Percentiles rank a stretch among this genome's conserved stretches.
These are phyloP conservation scores for Isabelozyma heimii DNA, from an alignment of 805 yeast genomes.

Conservation along the genomic window DNA sequence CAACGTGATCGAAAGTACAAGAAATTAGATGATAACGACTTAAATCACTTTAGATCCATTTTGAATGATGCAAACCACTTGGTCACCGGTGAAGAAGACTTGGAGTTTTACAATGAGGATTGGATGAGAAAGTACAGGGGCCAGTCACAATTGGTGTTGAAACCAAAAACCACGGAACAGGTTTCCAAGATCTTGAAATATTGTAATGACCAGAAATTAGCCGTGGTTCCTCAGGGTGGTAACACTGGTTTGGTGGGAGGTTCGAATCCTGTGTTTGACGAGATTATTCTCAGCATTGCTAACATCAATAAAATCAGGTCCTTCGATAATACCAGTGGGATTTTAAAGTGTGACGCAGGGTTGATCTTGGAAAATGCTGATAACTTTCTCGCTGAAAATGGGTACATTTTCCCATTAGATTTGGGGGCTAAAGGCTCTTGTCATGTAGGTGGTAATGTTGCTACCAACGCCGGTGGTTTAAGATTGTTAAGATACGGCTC, in stretches of 20 bases:
- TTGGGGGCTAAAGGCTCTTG: constrained; percentile 97
- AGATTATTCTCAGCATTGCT: constrained; percentile 69
- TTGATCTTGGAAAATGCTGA: constrained; percentile 85
- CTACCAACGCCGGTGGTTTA: constrained; percentile 95
- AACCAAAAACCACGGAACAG: constrained; percentile 79
- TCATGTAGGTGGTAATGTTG: constrained; percentile 91
- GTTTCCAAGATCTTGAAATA: constrained; percentile 73
- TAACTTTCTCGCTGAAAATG: constrained; percentile 69
- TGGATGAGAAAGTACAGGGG: constrained; percentile 94
- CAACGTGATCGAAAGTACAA: constrained; percentile 51
- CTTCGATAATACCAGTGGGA: constrained; percentile 81
- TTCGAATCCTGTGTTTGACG: constrained; percentile 88
- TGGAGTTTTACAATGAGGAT: constrained; percentile 77
- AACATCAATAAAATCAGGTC: constrained; percentile 75
- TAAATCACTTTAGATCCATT: constrained; percentile 58
- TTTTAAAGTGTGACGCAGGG: constrained; percentile 88
- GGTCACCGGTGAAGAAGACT: constrained; percentile 59
- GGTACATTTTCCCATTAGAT: constrained; percentile 89
- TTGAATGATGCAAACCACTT: constrained; percentile 49
- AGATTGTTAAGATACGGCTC: constrained; percentile 87
- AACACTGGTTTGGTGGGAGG: constrained; percentile 97
- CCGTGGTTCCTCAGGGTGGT: constrained; percentile 96
- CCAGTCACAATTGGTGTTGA: constrained; percentile 75
- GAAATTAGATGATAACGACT: constrained; percentile 51
- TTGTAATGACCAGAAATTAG: constrained; percentile 73